Percentiles rank a stretch among this genome's conserved stretches.
Conservation (phyloP, 768 basidiomycete species). For the Phaeolepiota aurea region DNA sequence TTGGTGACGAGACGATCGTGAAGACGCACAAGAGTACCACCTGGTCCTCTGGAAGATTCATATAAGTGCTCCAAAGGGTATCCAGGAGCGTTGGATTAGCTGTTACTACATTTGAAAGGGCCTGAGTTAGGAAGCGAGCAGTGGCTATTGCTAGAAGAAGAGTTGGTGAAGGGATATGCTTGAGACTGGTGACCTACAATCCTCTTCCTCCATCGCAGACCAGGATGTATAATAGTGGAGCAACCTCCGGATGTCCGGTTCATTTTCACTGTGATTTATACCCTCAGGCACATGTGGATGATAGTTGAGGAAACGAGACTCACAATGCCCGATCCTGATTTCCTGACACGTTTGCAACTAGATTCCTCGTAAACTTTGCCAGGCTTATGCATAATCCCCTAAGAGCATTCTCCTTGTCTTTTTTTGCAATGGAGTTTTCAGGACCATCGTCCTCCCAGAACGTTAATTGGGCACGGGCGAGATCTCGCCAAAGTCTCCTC, state of each 20-base stretch:
- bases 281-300: conserved; percentile 4
- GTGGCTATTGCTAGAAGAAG: conserved; percentile 45
- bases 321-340: conserved; percentile 74
- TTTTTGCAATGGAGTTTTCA: conserved; percentile 14
- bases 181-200: conserved; percentile 31
- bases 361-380: conserved; percentile 76
- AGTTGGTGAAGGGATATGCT: background rate
- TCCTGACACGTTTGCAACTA: conserved; percentile 64
- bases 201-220: conserved; percentile 52
- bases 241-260: conserved; percentile 58
- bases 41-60: conserved; percentile 64
- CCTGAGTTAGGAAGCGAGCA: conserved; percentile 64
- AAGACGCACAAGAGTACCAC: conserved; percentile 66
- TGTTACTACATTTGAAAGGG: conserved; percentile 80
- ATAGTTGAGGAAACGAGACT: conserved; percentile 19
- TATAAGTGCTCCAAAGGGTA: conserved; percentile 56
- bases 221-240: conserved; percentile 74
- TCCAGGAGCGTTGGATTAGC: conserved; percentile 50
- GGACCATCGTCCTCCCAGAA: conserved; percentile 43
- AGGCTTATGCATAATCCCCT: conserved; percentile 39
- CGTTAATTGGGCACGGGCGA: conserved; percentile 38
- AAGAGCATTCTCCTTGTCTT: conserved; percentile 23
- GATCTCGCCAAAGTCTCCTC: conserved; percentile 47
- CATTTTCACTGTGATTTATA: conserved; percentile 45
- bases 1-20: conserved; percentile 5